phyloP scores from a whole-genome alignment of 1,139 yeast genomes.

The Taiozyma onychis region DNA sequence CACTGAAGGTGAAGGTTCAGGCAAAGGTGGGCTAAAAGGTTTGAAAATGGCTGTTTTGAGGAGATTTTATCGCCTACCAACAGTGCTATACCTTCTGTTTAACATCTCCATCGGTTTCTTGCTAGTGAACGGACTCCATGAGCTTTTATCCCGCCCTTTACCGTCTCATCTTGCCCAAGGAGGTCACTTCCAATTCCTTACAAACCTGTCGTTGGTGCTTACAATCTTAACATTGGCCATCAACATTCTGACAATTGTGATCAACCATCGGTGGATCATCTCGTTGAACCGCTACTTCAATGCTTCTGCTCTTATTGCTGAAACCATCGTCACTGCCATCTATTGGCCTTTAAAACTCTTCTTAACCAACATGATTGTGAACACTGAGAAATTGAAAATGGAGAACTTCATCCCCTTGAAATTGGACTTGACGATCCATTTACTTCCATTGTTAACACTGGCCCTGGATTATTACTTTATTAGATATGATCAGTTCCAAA shows the following conservation, averaged over 20 bases:
- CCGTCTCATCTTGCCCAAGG: slow-evolving; percentile 47
- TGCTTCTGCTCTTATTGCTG: slow-evolving; percentile 49
- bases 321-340: slow-evolving; percentile 50
- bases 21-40: no score
- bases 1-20: neutral
- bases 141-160: slow-evolving; percentile 27
- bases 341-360: slow-evolving; percentile 65
- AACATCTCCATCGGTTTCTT: slow-evolving; percentile 22
- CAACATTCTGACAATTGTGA: slow-evolving; percentile 3
- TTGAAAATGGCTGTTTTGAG: neutral
- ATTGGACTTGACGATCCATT: slow-evolving; percentile 53
- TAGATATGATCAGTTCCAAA: slow-evolving; percentile 36
- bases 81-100: slow-evolving; percentile 8
- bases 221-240: slow-evolving; percentile 34
- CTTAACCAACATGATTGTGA: slow-evolving; percentile 35
- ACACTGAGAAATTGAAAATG: slow-evolving; percentile 6
- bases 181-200: slow-evolving; percentile 65
- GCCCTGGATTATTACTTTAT: slow-evolving; percentile 49
- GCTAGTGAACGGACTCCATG: slow-evolving; percentile 24
- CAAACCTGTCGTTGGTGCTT: slow-evolving; percentile 49
- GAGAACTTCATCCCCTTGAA: slow-evolving; percentile 36
- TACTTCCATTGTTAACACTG: slow-evolving; percentile 49
- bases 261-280: neutral
- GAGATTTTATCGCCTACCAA: neutral
- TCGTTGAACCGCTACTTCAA: slow-evolving; percentile 7